phyloP scores from a whole-genome alignment of 345 rosid genomes.

The Brassica juncea region DNA sequence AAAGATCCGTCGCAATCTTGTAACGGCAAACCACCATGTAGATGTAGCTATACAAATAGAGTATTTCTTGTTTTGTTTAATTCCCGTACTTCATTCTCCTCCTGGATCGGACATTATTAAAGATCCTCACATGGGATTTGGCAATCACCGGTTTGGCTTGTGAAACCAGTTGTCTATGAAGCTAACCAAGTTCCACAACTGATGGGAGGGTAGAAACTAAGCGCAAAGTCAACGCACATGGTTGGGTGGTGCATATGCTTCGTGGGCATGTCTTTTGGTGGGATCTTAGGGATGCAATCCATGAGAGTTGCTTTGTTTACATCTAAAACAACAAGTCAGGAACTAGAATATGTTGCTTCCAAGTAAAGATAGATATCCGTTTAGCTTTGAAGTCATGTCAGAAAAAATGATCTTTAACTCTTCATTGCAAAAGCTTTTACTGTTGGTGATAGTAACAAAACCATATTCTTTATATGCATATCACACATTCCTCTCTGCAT shows the following conservation, averaged over 20 bases:
- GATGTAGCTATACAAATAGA: constrained; percentile 45
- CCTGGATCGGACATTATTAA: constrained; percentile 71
- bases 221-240: constrained; percentile 68
- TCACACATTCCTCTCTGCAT: neutral
- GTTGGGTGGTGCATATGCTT: constrained; percentile 72
- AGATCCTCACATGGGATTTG: constrained; percentile 84
- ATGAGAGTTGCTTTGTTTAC: constrained; percentile 93
- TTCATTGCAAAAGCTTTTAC: constrained; percentile 27
- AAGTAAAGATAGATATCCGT: constrained; percentile 36
- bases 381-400: constrained; percentile 21
- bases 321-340: constrained; percentile 37
- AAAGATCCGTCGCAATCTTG: constrained; percentile 41
- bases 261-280: constrained; percentile 85
- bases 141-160: constrained; percentile 90
- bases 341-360: constrained; percentile 36
- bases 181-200: constrained; percentile 73
- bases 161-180: constrained; percentile 86
- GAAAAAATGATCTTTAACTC: constrained; percentile 5
- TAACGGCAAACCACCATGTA: constrained; percentile 68
- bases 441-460: constrained; percentile 12
- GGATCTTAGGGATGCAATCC: constrained; percentile 84
- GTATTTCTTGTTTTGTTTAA: constrained; percentile 57
- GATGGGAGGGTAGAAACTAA: constrained; percentile 82
- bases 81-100: constrained; percentile 84
- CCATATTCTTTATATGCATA: constrained; percentile 9